A percentile compares a stretch with the other conserved stretches of the same genome.
Conservation (phyloP, 495 filamentous ascomycete genomes). For the Xylaria cubensis region DNA sequence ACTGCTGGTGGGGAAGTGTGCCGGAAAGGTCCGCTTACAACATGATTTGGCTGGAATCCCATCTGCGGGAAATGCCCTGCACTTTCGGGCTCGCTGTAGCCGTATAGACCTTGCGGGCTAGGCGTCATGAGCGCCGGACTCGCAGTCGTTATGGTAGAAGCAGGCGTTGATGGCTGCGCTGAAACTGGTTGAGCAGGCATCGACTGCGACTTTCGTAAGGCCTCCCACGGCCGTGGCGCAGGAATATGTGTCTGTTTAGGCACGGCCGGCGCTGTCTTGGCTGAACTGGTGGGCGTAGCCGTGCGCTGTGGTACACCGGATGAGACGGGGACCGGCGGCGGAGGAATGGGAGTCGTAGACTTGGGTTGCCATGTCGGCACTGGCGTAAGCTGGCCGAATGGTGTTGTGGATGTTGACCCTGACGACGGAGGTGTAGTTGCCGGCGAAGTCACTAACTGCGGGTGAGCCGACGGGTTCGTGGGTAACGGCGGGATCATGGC, state of each 20-base stretch:
- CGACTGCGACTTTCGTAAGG: slow-evolving; percentile 34
- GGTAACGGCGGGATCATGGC: slow-evolving; percentile 5
- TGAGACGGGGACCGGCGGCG: slow-evolving; percentile 14
- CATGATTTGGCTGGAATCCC: slow-evolving; percentile 39
- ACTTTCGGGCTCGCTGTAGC: slow-evolving; percentile 21
- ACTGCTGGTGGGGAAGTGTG: slow-evolving; percentile 37
- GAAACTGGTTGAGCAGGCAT: slow-evolving; percentile 19
- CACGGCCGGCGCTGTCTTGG: not conserved
- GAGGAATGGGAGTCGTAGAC: slow-evolving; percentile 22
- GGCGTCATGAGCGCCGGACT: slow-evolving; percentile 7
- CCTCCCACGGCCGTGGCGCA: slow-evolving; percentile 42
- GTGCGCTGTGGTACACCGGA: slow-evolving; percentile 12
- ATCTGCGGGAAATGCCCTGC: slow-evolving; percentile 31
- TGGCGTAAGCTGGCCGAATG: slow-evolving; percentile 11
- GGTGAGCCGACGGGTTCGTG: slow-evolving; percentile 1
- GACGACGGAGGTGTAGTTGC: slow-evolving; percentile 1
- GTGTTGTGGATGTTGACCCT: not conserved
- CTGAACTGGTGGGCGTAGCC: slow-evolving; percentile 20
- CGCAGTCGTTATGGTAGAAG: slow-evolving; percentile 1
- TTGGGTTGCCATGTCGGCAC: not conserved
- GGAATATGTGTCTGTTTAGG: slow-evolving; percentile 38
- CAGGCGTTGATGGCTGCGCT: slow-evolving; percentile 11
- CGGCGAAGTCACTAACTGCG: not conserved
- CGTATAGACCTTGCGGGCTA: slow-evolving; percentile 1
- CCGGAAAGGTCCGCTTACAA: slow-evolving; percentile 44